Base-by-base conservation (phyloP, 2,329 filamentous ascomycete genomes). In the Diatrype stigma region DNA sequence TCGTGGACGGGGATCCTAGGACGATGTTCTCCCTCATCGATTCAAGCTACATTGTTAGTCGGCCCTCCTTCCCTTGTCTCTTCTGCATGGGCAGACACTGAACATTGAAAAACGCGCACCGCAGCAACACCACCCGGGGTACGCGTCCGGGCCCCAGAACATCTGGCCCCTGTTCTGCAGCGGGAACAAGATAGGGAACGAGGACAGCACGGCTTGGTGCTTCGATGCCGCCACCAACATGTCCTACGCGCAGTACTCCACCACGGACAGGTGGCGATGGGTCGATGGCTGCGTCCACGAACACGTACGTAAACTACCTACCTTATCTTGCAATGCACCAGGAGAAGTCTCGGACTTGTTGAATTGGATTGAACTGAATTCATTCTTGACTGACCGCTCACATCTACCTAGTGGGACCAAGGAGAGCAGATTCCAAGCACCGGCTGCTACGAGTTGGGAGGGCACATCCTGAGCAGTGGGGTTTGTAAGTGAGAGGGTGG, bases 21-120 rank as follows among this genome's bases (percentile, higher is more conserved):
- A 70, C 59, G 30, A 72, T 72, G 70, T 72, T 72, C 51, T 71
- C 70, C 3, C 58, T 70, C 35, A 72, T 72, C 19, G 70, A 72
- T 48, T 63, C 62, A 3, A 56, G 56, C 1, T 72, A 72, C 48
- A 62, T 62, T 47, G 69, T 72, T 45, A 57, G 65, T 52, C 16
- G n/a, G n/a, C 30, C 34, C 45, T 12, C 34, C 14, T 34, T 42
- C 7, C 30, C 38, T 19, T 28, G 23, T 11, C 23, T 14, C 11
- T 34, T 17, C 14, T 38, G 21, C 21, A 12, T 28, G n/a, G 14
- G n/a, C 6, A 7, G 34, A 17, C 34, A 12, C n/a, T 16, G 8
- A 51, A 34, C 38, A 45, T 30, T 49, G 16, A 50, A 48, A 14
- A 37, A 42, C n/a, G 17, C 32, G 8, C 17, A 12, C 17, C 8